A percentile compares a stretch with the other conserved stretches of the same genome.
Evolutionary conservation across 805 yeast species (phyloP).

Genomic region (Metschnikowia sp.): DNA sequence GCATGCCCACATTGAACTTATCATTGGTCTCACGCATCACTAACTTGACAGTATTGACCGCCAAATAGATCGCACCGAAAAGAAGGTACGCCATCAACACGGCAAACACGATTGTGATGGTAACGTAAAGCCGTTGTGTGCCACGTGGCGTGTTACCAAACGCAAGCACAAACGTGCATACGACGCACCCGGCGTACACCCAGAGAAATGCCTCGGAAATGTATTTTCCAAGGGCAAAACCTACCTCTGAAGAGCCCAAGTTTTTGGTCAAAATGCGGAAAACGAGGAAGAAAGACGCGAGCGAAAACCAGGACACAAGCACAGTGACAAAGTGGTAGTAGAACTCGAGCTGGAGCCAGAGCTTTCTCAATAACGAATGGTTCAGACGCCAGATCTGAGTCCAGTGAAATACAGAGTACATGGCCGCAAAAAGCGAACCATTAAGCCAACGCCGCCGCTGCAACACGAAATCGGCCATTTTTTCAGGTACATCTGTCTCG

Average conservation of each 20-base stretch:
- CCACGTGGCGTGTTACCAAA: constrained; percentile 96
- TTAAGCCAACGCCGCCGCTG: constrained; percentile 98
- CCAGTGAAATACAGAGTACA: constrained; percentile 83
- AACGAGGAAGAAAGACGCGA: constrained; percentile 87
- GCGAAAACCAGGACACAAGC: constrained; percentile 86
- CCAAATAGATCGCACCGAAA: constrained; percentile 80
- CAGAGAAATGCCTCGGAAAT: constrained; percentile 78
- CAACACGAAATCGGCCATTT: constrained; percentile 88
- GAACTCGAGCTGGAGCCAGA: constrained; percentile 83
- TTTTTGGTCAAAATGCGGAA: constrained; percentile 83
- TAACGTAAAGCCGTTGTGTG: constrained; percentile 70
- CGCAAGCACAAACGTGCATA: constrained; percentile 82
- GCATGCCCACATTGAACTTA: constrained; percentile 38
- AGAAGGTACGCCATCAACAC: constrained; percentile 84
- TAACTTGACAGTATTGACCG: constrained; percentile 65
- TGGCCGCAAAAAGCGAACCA: constrained; percentile 96
- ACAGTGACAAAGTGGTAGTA: constrained; percentile 79
- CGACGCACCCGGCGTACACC: constrained; percentile 77
- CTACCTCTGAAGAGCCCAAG: constrained; percentile 58
- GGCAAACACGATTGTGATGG: constrained; percentile 78
- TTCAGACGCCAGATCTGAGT: constrained; percentile 84
- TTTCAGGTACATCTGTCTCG: constrained; percentile 95
- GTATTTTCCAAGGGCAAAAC: constrained; percentile 71
- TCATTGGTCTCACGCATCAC: constrained; percentile 43
- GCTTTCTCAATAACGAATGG: constrained; percentile 77